Base-by-base conservation (phyloP, 169 alveolate species). In the Blepharisma undulans region DNA sequence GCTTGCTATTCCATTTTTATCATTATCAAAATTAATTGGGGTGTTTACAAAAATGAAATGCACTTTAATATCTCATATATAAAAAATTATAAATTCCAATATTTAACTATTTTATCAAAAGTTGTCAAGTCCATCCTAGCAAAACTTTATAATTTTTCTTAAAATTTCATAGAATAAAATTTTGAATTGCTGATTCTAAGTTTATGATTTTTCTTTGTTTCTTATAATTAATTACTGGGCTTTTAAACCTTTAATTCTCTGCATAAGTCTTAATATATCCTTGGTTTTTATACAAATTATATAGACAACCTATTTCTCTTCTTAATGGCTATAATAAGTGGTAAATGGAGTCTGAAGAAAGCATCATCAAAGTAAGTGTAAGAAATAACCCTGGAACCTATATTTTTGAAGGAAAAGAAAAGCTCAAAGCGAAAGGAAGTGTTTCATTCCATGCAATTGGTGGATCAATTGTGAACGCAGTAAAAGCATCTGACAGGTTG, bases 381-480 rank as follows among this genome's bases (percentile, higher is more conserved):
- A 48, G 66, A 48, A 48, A 48, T 48, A 48, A 48, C 66, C 66
- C 66, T 48, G 66, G 66, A 48, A 48, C 66, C 14, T 48, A 48
- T 48, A 48, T 48, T 18, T 48, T 48, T 48, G 66, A 48, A 48
- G 66, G 66, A 48, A 84, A 84, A 84, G 89, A 84, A 60, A 60
- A n/a, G 27, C 27, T 84, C 77, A 84, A 84, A 25, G 48, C 79
- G 6, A 60, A 84, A n/a, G 89, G 89, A 84, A 19, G 36, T 21
- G 89, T 86, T 71, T 22, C 25, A n/a, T 32, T 86, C 61, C 91
- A 86, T 86, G 84, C 72, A 27, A 19, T 86, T 21, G 91, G 91
- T 1, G 71, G 72, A 27, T 25, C 91, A n/a, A 86, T 66, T 60
- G 27, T 36, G n/a, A 86, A 30, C 66, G 91, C 61, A 72, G 84